Evolutionary conservation across 2,329 filamentous ascomycete genomes (phyloP).

Genomic region (Sporothrix euskadiensis): DNA sequence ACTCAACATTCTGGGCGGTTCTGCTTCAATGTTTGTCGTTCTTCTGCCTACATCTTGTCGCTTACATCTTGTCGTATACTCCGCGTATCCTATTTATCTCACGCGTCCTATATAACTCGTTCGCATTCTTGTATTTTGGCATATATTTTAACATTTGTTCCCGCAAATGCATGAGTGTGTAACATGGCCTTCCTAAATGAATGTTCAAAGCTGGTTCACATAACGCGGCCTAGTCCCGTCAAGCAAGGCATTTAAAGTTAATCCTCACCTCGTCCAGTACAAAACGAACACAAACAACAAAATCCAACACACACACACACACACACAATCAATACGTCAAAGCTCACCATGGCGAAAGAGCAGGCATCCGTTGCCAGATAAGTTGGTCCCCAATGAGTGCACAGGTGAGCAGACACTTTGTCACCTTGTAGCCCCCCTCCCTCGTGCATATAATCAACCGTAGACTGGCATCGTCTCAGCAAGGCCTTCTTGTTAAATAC

Average conservation of each 20-base stretch:
- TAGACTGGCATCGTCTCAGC: conserved; percentile 34
- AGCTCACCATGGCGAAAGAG: not conserved
- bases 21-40: not conserved
- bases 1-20: not conserved
- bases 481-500: conserved; percentile 70
- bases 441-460: not conserved
- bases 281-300: not conserved
- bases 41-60: not conserved
- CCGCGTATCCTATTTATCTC: not conserved
- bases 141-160: not conserved
- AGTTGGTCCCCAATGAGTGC: not conserved
- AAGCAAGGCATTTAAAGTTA: not conserved
- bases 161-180: too few species aligned
- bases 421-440: not conserved
- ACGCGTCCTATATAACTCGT: not conserved
- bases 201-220: not conserved
- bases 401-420: not conserved
- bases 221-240: not conserved
- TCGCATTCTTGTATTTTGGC: not conserved
- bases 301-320: not conserved
- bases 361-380: not conserved
- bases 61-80: too few species aligned
- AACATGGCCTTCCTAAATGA: not conserved
- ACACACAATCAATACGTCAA: too few species aligned
- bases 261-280: not conserved